Percentiles rank a stretch among this genome's conserved stretches.
Conservation (phyloP, 2,329 filamentous ascomycete genomes). For the Pseudogymnoascus sp. region DNA sequence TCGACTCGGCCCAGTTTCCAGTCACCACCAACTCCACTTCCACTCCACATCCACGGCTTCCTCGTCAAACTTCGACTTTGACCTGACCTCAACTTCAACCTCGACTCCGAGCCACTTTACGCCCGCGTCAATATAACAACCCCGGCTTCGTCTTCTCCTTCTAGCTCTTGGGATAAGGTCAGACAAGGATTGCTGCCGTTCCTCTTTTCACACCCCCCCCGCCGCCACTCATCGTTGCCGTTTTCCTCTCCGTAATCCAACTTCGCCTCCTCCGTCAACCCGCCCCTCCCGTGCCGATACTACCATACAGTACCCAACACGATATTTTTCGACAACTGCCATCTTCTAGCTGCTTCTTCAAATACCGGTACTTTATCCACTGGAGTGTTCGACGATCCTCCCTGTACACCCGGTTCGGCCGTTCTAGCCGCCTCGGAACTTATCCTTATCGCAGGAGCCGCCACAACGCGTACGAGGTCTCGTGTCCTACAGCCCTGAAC, state of each 20-base stretch:
- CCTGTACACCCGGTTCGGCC: not conserved
- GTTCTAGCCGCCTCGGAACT: slow-evolving; percentile 2
- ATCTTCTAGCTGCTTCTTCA: not conserved
- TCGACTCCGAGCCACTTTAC: not conserved
- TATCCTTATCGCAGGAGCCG: slow-evolving; percentile 9
- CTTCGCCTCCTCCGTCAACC: not conserved
- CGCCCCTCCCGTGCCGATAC: not conserved
- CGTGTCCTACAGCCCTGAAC: not conserved
- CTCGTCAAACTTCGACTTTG: not conserved
- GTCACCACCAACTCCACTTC: not conserved
- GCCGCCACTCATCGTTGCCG: not conserved
- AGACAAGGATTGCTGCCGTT: not conserved
- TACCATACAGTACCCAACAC: not conserved
- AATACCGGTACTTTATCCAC: not conserved
- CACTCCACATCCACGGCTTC: not conserved
- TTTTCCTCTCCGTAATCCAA: not conserved
- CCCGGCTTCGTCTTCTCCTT: not conserved
- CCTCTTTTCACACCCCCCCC: not conserved
- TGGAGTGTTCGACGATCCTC: not conserved
- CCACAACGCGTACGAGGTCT: slow-evolving; percentile 3
- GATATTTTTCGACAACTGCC: not conserved
- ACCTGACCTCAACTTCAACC: not conserved
- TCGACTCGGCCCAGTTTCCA: not conserved
- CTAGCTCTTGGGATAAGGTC: not conserved
- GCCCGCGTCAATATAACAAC: not conserved